phyloP scores from a whole-genome alignment of 108 stramenopile genomes.

The Cyclotella baltica region DNA sequence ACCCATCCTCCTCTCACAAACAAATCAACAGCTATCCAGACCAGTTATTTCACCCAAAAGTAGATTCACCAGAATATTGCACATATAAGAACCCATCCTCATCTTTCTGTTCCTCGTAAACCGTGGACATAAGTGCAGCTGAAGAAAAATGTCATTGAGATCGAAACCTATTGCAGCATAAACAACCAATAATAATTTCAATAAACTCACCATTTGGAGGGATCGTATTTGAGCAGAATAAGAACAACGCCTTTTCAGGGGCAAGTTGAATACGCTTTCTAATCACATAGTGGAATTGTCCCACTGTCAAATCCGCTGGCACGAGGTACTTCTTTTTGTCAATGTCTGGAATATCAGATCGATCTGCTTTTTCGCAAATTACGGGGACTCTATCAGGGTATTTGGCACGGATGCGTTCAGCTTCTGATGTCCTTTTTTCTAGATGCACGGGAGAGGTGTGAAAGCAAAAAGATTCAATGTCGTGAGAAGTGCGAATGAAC shows the following conservation, averaged over 20 bases:
- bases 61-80: constrained; percentile 98
- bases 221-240: constrained; percentile 91
- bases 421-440: constrained; percentile 87
- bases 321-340: constrained; percentile 99
- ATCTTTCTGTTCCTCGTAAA: constrained; percentile 96
- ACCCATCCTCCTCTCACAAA: too few relatives aligned
- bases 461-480: neutral
- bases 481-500: too few relatives aligned
- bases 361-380: constrained; percentile 97
- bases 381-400: constrained; percentile 99
- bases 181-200: neutral
- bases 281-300: constrained; percentile 99
- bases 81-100: constrained; percentile 99
- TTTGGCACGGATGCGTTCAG: constrained; percentile 92
- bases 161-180: neutral
- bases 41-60: constrained; percentile 95
- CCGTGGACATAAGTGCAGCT: constrained; percentile 95
- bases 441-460: neutral
- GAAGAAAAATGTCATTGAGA: neutral
- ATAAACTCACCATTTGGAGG: constrained; percentile 74
- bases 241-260: constrained; percentile 91
- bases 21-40: too few relatives aligned
- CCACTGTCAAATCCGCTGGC: constrained; percentile 95
- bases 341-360: constrained; percentile 98
- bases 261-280: constrained; percentile 97